Base-by-base conservation (phyloP, 1,284 basidiomycete species). In the Austroboletus niveus region DNA sequence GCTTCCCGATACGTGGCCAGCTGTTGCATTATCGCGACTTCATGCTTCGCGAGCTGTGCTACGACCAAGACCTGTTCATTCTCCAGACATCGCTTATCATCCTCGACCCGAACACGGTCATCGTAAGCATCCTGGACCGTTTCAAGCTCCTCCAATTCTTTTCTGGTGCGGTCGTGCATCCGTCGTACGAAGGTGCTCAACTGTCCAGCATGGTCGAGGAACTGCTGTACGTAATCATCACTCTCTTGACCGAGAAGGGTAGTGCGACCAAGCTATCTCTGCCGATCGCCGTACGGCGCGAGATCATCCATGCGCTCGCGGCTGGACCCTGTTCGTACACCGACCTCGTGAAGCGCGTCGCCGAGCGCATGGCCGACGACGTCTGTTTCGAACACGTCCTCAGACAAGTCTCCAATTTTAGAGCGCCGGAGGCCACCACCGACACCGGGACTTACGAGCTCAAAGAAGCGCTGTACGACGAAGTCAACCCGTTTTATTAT, bases 21-120 rank as follows among this genome's bases (percentile, higher is more conserved):
- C 80, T 95, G n/a, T 79, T 96, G 50, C 95, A 99, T 69, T 99
- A 99, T 69, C 89, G 94, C 40, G 96, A 99, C 68, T 94, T 94
- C 67, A 90, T 91, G 79, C 82, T 98, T 49, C 87, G 96, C 29
- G 97, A 98, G 69, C 81, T 94, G 10, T 98, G 96, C 66, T 95
- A 96, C 68, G 96, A 99, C 69, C 94, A 98, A 68, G 96, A 99
- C 60, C 76, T 99, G 29, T 97, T 89, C 76, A 82, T 98, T 53
- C 77, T 99, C 5, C 96, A 98, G 72, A 82, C 87, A 0, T 87
- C 87, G 0, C 80, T 98, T 43, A 79, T 91, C 60, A 76, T 90
- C 39, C 76, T 94, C 42, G 87, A 94, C 52, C 91, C 92, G 2
- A 82, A 89, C 58, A 79, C 84, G 29, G 84, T 97, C 58, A 75